Conservation (phyloP, 805 yeast genomes). For the Middelhovenomyces tepae region DNA sequence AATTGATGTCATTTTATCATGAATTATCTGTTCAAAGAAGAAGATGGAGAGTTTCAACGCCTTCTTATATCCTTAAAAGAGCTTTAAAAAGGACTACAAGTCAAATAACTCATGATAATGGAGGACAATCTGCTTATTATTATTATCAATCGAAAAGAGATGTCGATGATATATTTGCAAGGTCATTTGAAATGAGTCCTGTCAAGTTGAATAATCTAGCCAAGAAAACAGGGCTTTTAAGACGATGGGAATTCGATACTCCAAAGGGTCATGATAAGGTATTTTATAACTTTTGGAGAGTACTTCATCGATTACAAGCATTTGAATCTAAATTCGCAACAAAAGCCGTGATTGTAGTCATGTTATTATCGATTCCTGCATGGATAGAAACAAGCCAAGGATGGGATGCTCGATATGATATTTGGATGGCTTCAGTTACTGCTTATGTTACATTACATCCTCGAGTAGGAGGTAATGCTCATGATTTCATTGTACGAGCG, state of each 20-base stretch:
- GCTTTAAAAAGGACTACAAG: constrained; percentile 35
- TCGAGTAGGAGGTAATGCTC: constrained; percentile 25
- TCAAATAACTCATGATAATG: constrained; percentile 39
- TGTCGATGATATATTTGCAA: constrained; percentile 37
- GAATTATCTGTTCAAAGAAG: constrained; percentile 11
- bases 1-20: constrained; percentile 2
- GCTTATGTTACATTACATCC: constrained; percentile 35
- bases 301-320: constrained; percentile 28
- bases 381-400: constrained; percentile 29
- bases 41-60: constrained; percentile 31
- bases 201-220: constrained; percentile 1
- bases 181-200: not conserved
- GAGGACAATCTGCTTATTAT: constrained; percentile 36
- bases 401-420: constrained; percentile 37
- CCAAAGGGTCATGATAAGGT: constrained; percentile 15
- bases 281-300: constrained; percentile 32
- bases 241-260: constrained; percentile 1
- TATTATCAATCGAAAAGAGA: constrained; percentile 36
- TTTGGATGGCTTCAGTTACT: constrained; percentile 37
- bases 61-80: constrained; percentile 34
- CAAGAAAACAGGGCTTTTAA: not conserved
- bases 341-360: constrained; percentile 30
- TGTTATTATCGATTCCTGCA: constrained; percentile 35
- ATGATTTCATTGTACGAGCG: constrained; percentile 26
- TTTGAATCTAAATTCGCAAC: constrained; percentile 37